Evolutionary conservation across 2,329 filamentous ascomycete genomes (phyloP), one percentile per base, ranked within the genome.

Genomic region (Sclerotinia minor): DNA sequence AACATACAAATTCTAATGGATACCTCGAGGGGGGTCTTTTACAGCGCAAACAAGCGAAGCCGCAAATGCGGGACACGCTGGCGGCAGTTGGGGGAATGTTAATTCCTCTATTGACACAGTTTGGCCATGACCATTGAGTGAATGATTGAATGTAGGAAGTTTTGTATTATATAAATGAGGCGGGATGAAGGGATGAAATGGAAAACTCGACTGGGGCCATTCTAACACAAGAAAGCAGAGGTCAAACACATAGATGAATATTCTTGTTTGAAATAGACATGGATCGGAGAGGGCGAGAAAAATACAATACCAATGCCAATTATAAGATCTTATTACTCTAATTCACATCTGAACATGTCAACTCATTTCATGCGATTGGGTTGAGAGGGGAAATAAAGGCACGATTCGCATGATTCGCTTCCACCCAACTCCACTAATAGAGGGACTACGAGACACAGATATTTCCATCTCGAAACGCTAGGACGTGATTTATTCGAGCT

Each of bases 51-150:
- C 79, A 84, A 67, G 79, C 79, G 61, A 84, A 85, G 45, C 85
- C 85, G 21, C 84, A 87, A 75, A 83, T 90, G 83, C 83, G 88
- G 61, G 88, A 92, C 75, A 91, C 89, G 0, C 75, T 92, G 65
- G 87, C 87, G 17, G 91, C 90, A 3, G 85, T 93, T 19, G 83
- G 83, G 35, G 92, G 92, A 70, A 94, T 95, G 90, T 78, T 94
- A 65, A 77, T 95, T 65, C 92, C 92, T 19, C 82, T 94, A 52
- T 79, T 94, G 53, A 92, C 91, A 26, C 91, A 93, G 74, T 86
- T 93, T 72, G 91, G 91, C 3, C 91, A 94, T 77, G 88, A 90
- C 74, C 89, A 92, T 71, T 77, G 69, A 74, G 52, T 21, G 21
- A 65, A 21, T n/a, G 63, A n/a, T 54, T 24, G n/a, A 41, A 26